Conservation (phyloP, 768 basidiomycete genomes). For the Tricholoma sp. region DNA sequence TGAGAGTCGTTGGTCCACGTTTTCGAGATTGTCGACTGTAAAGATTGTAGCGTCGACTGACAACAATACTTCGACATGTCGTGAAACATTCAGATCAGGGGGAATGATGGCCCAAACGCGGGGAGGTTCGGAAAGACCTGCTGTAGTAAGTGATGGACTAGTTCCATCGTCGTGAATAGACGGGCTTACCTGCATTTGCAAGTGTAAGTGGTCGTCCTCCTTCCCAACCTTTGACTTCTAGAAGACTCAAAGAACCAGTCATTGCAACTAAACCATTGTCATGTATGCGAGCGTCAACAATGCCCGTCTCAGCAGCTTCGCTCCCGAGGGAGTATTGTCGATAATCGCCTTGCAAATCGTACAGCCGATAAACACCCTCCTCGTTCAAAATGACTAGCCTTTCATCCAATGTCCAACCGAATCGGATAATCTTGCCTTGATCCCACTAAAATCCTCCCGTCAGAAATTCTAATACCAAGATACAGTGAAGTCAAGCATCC, state of each 20-base stretch:
- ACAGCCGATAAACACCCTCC: slow-evolving; percentile 87
- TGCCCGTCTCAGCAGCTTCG: slow-evolving; percentile 77
- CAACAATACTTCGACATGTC: slow-evolving; percentile 86
- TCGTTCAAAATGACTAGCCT: slow-evolving; percentile 82
- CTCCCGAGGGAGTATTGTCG: slow-evolving; percentile 78
- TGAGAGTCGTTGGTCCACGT: slow-evolving; percentile 80
- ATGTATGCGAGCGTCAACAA: slow-evolving; percentile 82
- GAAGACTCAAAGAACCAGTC: slow-evolving; percentile 64
- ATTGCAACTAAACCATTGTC: slow-evolving; percentile 85
- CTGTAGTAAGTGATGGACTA: slow-evolving; percentile 5
- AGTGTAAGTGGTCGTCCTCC: slow-evolving; percentile 69
- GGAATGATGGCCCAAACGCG: slow-evolving; percentile 86
- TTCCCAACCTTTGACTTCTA: slow-evolving; percentile 90
- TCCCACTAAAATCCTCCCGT: slow-evolving; percentile 67
- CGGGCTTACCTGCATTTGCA: slow-evolving; percentile 63
- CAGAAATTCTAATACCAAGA: slow-evolving; percentile 14
- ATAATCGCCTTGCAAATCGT: slow-evolving; percentile 84
- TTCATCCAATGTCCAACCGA: slow-evolving; percentile 84
- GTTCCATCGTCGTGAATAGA: not conserved
- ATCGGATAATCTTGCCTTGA: slow-evolving; percentile 72
- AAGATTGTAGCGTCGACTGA: slow-evolving; percentile 78
- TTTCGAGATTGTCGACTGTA: slow-evolving; percentile 85
- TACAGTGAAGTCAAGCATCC: slow-evolving; percentile 33
- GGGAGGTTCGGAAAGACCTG: slow-evolving; percentile 75
- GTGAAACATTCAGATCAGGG: slow-evolving; percentile 81